Evolutionary conservation across 768 basidiomycete genomes (phyloP), one percentile per base, ranked within the genome.

Genomic region (Suillus clintonianus): DNA sequence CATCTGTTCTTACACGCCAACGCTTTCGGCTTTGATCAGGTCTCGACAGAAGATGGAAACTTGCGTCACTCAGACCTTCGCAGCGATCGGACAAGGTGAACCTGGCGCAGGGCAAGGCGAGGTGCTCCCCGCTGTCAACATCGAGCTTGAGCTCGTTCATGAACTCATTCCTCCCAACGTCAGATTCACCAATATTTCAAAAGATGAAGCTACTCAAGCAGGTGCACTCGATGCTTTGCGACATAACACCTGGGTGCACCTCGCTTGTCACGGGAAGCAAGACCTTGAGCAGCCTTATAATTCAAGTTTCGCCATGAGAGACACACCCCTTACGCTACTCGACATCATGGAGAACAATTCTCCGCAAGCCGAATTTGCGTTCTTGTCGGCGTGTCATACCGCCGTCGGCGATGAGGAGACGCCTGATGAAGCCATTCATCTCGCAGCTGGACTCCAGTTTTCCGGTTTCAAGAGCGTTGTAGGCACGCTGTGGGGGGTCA

Each of bases 311-410:
- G 58, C 48, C 4, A 60, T 64, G 63, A 19, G 27, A 14, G 51
- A 22, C 6, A 15, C 45, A 4, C 51, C 34, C 19, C 37, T 61
- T 4, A 54, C 50, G 1, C 41, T 64, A 5, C 36, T 64, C 1
- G 59, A 64, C 30, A 64, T 64, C 34, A 54, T 64, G 36, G 34
- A 61, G 15, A n/a, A 2, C 3, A 24, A 56, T 2, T 2, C 41
- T 5, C 50, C 39, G 0, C 50, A 24, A 5, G 60, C 61, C 15
- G 63, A 54, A 24, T 64, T 64, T 14, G 60, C 63, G 17, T 64
- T 61, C 41, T 54, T 72, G n/a, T 72, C 71, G 6, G 71, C 71
- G 3, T 72, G 71, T 36, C 60, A 70, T 37, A 72, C 71, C 14
- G 71, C 71, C 2, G 64, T 57, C 4, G 70, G 70, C 3, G 63